phyloP scores from a whole-genome alignment of 805 yeast species.

The Cyberlindnera saturnus region DNA sequence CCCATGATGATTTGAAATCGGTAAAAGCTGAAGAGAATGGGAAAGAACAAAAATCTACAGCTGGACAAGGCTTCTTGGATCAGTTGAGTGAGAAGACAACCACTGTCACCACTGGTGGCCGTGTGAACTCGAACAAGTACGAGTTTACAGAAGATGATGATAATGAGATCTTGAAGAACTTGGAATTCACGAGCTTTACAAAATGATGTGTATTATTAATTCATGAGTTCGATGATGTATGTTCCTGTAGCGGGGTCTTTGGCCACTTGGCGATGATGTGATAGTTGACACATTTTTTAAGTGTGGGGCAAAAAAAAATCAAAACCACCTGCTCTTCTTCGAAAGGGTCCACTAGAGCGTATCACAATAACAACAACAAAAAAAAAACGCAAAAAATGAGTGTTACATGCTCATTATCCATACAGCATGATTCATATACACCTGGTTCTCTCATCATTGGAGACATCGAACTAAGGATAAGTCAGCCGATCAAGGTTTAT shows the following conservation, averaged over 20 bases:
- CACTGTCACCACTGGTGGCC: slow-evolving; percentile 2
- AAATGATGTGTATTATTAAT: slow-evolving; percentile 10
- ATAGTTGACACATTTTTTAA: background rate
- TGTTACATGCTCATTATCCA: too few relatives aligned
- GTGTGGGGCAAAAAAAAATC: background rate
- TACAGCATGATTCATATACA: background rate
- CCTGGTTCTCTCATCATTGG: slow-evolving; percentile 1
- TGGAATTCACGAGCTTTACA: slow-evolving; percentile 24
- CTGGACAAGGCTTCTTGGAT: slow-evolving; percentile 21
- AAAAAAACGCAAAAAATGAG: too few relatives aligned
- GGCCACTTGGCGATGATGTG: background rate
- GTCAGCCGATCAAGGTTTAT: background rate
- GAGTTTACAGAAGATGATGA: slow-evolving; percentile 20
- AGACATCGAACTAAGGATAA: background rate
- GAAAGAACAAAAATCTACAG: slow-evolving; percentile 10
- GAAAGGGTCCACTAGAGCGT: background rate
- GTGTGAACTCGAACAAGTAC: slow-evolving; percentile 14
- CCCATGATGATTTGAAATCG: slow-evolving; percentile 9
- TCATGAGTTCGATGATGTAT: background rate
- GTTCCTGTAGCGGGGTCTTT: background rate
- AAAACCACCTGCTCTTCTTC: too few relatives aligned
- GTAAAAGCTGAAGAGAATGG: slow-evolving; percentile 5
- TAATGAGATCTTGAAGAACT: slow-evolving; percentile 20
- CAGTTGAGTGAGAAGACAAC: slow-evolving; percentile 9
- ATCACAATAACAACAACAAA: background rate